Evolutionary conservation across 176 grass and related monocot genomes (phyloP), one percentile per base, ranked within the genome.

Genomic region (Oryza officinalis): DNA sequence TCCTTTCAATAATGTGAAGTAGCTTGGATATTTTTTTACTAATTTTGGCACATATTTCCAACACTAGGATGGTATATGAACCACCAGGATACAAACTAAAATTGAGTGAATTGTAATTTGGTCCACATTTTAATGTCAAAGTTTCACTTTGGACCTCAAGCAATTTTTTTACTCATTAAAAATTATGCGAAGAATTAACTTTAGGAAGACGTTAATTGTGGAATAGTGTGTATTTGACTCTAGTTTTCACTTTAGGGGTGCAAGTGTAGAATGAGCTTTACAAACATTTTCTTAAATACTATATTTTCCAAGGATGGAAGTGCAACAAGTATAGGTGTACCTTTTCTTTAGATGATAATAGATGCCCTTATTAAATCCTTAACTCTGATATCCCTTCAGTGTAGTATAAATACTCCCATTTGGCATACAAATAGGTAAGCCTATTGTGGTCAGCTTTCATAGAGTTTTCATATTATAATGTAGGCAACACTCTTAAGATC

Each of bases 371-470:
- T 1, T 64, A 14, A 49, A 64, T 73, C 54, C 41, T 89, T 54
- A 89, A 69, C 43, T 76, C 0, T 26, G 13, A 23, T 22, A 44
- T 35, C 27, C 20, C 26, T 14, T 20, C 46, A 46, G 1, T 50
- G 0, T 25, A 27, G 8, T 89, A 85, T 85, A 89, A 89, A 81
- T 76, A 84, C 17, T 44, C 67, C 26, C 23, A 2, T 12, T 31
- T 28, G 12, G 3, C 64, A 50, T 20, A 64, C 76, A 10, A 28
- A n/a, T 67, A 14, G 37, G 37, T 63, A 38, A 27, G 27, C 63
- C 49, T 59, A 45, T 8, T 63, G 47, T 69, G 63, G 13, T 37
- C 64, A 63, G 38, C 54, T 52, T 63, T 72, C 37, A 38, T 4
- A 13, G 6, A 63, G 47, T 75, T 73, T 17, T 10, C 41, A 13